Percentiles rank a stretch among this genome's conserved stretches.
Evolutionary conservation across 2,329 filamentous ascomycete species (phyloP).

Genomic region (Diaporthe caulivora): DNA sequence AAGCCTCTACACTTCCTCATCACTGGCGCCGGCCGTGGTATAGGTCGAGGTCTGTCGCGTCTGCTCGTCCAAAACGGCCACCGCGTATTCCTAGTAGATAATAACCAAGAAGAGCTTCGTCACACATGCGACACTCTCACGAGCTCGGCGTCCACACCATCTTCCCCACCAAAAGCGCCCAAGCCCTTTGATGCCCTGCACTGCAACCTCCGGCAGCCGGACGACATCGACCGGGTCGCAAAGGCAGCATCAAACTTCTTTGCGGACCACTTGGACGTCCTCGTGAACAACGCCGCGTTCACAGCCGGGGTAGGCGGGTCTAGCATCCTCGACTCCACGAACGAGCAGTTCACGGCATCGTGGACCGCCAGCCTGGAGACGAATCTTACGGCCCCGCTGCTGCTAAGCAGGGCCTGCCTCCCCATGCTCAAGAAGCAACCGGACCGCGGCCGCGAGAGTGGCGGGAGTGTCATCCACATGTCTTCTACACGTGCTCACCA

Average conservation of each 20-base stretch:
- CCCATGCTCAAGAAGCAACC: slow-evolving; percentile 41
- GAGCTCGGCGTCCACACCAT: background rate
- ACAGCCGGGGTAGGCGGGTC: slow-evolving; percentile 49
- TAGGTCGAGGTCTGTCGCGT: slow-evolving; percentile 72
- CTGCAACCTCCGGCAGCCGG: slow-evolving; percentile 49
- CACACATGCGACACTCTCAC: slow-evolving; percentile 48
- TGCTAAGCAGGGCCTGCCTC: slow-evolving; percentile 48
- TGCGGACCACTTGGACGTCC: slow-evolving; percentile 51
- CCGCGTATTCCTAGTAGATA: slow-evolving; percentile 55
- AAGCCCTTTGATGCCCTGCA: slow-evolving; percentile 43
- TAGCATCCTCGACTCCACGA: slow-evolving; percentile 48
- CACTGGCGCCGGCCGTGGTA: slow-evolving; percentile 75
- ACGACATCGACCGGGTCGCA: slow-evolving; percentile 48
- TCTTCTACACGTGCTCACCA: slow-evolving; percentile 63
- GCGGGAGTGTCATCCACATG: slow-evolving; percentile 57
- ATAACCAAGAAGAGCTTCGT: slow-evolving; percentile 52
- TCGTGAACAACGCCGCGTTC: slow-evolving; percentile 58
- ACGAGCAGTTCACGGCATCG: slow-evolving; percentile 15
- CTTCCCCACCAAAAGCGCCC: slow-evolving; percentile 9
- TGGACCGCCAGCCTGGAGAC: slow-evolving; percentile 53
- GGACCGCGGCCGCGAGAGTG: slow-evolving; percentile 4
- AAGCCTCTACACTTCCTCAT: slow-evolving; percentile 57
- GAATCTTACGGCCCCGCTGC: slow-evolving; percentile 53
- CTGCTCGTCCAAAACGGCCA: slow-evolving; percentile 53
- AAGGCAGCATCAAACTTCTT: slow-evolving; percentile 50